Base-by-base conservation (phyloP, 139 green algal genomes). In the Yamagishiella unicocca region DNA sequence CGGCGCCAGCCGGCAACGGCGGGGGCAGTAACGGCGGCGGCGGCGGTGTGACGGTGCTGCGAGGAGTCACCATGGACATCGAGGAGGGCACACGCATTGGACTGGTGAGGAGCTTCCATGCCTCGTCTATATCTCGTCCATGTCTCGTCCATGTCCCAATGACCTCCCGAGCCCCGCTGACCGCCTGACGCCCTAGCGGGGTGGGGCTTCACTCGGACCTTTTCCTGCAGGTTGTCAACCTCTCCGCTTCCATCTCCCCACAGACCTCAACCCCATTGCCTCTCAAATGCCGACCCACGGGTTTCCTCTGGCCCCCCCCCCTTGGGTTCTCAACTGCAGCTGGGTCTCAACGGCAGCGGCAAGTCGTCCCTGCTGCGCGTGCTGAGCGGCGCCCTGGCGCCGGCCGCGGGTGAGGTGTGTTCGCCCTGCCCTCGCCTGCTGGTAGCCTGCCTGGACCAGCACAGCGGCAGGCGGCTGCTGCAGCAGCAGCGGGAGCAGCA, bases 1-100 rank as follows among this genome's bases (percentile, higher is more conserved):
- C 72, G 29, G 45, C 9, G 17, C 50, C 50, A 25, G 66, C 33
- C 33, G 40, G 61, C 42, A 14, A 42, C 31, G 25, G 64, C 31
- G 53, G 64, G 17, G 43, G 80, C 14, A n/a, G n/a, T n/a, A n/a
- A n/a, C n/a, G 46, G 67, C 31, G 43, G 66, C 54, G 29, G 46
- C 84, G 86, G 62, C 82, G 76, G 72, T 27, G n/a, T 35, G 70
- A 25, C 62, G 29, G 79, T 85, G 29, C 42, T 85, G 21, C 27
- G 61, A 10, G 19, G 43, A 9, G 79, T 85, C 4, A 94, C 90
- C 2, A 29, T 97, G 6, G 95, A 95, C 70, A 68, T 97, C 17
- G 89, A 93, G 61, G 78, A 82, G 14, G 93, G 95, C 64, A 91
- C 84, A 33, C 86, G 95, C 22, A 88, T 97, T 4, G 94, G 92